Evolutionary conservation across 179 eudicot genomes (phyloP).

Genomic region (Camellia oleifera): DNA sequence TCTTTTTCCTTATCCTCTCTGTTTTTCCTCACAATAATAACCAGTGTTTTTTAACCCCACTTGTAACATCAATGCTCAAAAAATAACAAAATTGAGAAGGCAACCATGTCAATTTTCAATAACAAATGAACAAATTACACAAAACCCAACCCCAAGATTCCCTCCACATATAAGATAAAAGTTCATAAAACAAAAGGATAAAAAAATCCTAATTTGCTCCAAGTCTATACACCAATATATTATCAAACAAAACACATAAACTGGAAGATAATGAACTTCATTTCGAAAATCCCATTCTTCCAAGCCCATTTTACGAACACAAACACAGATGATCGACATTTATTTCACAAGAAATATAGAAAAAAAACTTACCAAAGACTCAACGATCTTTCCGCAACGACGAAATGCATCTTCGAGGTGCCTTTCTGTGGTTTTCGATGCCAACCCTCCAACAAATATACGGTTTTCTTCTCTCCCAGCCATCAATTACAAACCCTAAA

Average conservation of each 20-base stretch:
- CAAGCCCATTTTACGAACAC: neutral
- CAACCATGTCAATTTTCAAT: too few species aligned
- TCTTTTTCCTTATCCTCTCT: too few species aligned
- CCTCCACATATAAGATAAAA: too few species aligned
- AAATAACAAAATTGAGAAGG: too few species aligned
- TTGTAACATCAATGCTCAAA: too few species aligned
- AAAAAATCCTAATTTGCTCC: neutral
- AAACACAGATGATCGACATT: neutral
- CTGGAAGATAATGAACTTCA: neutral
- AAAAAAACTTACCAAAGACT: conserved; percentile 32
- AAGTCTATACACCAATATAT: too few species aligned
- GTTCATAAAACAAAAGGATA: too few species aligned
- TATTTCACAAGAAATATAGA: neutral
- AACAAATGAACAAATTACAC: too few species aligned
- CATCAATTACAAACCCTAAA: conserved; percentile 29
- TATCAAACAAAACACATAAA: neutral
- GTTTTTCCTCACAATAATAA: too few species aligned
- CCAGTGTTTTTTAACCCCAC: too few species aligned
- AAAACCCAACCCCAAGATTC: too few species aligned
- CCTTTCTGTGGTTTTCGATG: conserved; percentile 49
- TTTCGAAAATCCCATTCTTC: neutral
- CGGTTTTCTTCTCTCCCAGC: conserved; percentile 46
- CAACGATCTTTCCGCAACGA: conserved; percentile 46
- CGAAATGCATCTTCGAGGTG: conserved; percentile 37
- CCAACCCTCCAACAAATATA: conserved; percentile 47